Conservation (phyloP, 129 eudicot genomes). For the Centaurea solstitialis region DNA sequence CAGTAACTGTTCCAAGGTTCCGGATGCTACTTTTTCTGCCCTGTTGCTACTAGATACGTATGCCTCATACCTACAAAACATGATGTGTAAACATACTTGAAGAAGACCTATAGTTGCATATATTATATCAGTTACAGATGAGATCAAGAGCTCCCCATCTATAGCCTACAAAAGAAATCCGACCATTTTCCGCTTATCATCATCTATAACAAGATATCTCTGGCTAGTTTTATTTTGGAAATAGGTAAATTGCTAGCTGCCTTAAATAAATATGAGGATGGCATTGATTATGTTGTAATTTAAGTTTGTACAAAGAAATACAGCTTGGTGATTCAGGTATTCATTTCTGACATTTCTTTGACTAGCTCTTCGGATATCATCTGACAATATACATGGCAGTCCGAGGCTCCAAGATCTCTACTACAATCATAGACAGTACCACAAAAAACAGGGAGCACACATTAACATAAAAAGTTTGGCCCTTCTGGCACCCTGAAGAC, state of each 20-base stretch:
- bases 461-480: too few relatives aligned
- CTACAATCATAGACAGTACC: too few relatives aligned
- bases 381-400: too few relatives aligned
- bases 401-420: too few relatives aligned
- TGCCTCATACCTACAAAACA: conserved; percentile 70
- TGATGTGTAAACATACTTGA: background rate
- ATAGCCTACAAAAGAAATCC: background rate
- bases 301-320: too few relatives aligned
- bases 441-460: too few relatives aligned
- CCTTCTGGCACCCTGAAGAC: too few relatives aligned
- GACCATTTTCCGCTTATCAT: background rate
- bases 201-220: background rate
- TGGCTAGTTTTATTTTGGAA: background rate
- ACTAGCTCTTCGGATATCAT: too few relatives aligned
- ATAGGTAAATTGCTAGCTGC: background rate
- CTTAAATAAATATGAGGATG: too few relatives aligned
- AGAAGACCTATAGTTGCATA: background rate
- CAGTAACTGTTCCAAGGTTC: conserved; percentile 58
- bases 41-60: conserved; percentile 41
- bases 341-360: too few relatives aligned
- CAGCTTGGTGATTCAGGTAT: too few relatives aligned
- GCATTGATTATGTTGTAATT: too few relatives aligned
- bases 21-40: conserved; percentile 57
- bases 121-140: background rate
- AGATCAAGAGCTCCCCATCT: background rate